Conservation (phyloP, 1,284 basidiomycete species). For the Neolentinus lepideus region DNA sequence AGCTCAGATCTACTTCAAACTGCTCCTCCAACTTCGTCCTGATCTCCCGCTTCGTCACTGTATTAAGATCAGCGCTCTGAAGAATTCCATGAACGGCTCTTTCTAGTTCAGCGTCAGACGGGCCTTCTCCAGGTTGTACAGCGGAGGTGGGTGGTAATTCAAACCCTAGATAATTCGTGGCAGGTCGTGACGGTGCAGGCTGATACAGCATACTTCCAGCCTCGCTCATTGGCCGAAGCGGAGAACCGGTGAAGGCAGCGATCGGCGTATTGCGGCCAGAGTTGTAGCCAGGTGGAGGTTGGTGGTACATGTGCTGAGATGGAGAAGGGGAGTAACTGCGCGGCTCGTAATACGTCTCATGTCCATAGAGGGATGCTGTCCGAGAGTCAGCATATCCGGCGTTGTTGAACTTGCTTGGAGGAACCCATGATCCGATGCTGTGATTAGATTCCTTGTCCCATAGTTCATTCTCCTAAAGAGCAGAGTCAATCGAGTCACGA, state of each 20-base stretch:
- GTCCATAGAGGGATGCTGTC: slow-evolving; percentile 72
- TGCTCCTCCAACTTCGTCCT: slow-evolving; percentile 74
- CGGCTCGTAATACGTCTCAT: slow-evolving; percentile 75
- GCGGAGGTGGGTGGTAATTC: slow-evolving; percentile 47
- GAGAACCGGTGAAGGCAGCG: slow-evolving; percentile 20
- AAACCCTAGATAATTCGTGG: slow-evolving; percentile 70
- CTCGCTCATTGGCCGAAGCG: slow-evolving; percentile 15
- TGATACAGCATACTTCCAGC: slow-evolving; percentile 32
- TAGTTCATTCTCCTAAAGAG: slow-evolving; percentile 78
- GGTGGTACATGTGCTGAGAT: slow-evolving; percentile 44
- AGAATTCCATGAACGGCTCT: slow-evolving; percentile 66
- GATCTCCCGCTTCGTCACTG: slow-evolving; percentile 86
- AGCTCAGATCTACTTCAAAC: slow-evolving; percentile 66
- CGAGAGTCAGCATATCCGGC: slow-evolving; percentile 70
- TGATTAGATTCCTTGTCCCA: slow-evolving; percentile 97
- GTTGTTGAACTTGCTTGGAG: slow-evolving; percentile 58
- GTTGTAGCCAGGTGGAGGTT: slow-evolving; percentile 62
- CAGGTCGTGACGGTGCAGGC: slow-evolving; percentile 58
- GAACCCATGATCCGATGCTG: slow-evolving; percentile 81
- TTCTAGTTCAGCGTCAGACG: slow-evolving; percentile 68
- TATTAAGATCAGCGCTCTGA: slow-evolving; percentile 74
- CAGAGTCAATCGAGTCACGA: slow-evolving; percentile 7
- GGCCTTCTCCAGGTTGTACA: slow-evolving; percentile 43
- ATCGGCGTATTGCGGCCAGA: slow-evolving; percentile 73
- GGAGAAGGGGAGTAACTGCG: slow-evolving; percentile 63